phyloP scores from a whole-genome alignment of 441 rosid genomes.

The Adansonia grandidieri region DNA sequence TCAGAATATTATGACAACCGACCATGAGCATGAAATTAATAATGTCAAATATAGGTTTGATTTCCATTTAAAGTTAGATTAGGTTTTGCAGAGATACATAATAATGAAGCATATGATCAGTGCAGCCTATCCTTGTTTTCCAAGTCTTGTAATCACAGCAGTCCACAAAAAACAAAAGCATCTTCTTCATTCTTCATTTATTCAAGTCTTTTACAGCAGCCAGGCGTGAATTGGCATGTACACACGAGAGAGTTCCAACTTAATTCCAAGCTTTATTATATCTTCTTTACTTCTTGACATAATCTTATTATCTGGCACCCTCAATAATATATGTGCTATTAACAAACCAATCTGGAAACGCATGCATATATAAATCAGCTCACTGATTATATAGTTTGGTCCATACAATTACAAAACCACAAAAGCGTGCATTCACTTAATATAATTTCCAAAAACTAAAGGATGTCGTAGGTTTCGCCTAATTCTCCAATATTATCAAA shows the following conservation, averaged over 20 bases:
- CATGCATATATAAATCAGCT: neutral
- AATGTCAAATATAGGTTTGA: neutral
- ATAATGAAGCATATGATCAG: neutral
- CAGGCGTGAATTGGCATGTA: neutral
- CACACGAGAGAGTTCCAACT: neutral
- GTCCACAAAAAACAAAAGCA: neutral
- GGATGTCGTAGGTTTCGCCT: neutral
- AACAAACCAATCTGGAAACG: too few species aligned
- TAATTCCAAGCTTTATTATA: neutral
- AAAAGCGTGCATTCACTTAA: neutral
- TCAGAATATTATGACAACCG: too few species aligned
- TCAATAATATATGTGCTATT: too few species aligned
- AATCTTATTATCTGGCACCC: too few species aligned
- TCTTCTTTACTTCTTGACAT: neutral
- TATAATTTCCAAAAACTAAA: neutral
- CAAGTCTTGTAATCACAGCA: neutral
- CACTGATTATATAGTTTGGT: neutral
- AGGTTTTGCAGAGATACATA: too few species aligned
- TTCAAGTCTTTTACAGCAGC: neutral
- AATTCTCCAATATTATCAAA: neutral
- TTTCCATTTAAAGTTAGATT: neutral
- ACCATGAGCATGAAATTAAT: neutral
- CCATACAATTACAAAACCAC: neutral
- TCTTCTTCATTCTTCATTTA: neutral
- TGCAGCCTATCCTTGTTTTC: neutral